Evolutionary conservation across 169 alveolate genomes (phyloP).

Genomic region (Plasmodium vivax): DNA sequence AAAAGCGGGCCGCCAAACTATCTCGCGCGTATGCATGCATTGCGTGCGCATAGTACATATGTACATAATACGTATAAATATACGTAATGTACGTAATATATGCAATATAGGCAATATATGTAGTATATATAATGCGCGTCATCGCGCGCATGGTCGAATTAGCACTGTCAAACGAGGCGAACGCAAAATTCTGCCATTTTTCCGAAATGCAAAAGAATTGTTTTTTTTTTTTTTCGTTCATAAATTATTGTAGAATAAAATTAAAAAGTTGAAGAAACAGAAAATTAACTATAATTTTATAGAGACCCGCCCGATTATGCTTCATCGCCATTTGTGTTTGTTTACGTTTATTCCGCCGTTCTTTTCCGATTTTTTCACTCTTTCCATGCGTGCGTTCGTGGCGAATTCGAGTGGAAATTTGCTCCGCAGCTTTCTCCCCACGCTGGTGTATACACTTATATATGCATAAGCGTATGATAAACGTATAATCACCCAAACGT

Average conservation of each 20-base stretch:
- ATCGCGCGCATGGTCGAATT: background rate
- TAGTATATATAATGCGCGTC: background rate
- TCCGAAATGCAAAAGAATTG: background rate
- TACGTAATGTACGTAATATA: too few relatives aligned
- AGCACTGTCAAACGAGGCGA: background rate
- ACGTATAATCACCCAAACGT: background rate
- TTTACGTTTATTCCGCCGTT: background rate
- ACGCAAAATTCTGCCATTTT: background rate
- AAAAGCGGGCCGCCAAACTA: background rate
- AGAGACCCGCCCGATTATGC: background rate
- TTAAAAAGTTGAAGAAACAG: background rate
- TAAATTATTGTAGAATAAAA: background rate
- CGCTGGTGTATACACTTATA: background rate
- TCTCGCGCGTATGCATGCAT: background rate
- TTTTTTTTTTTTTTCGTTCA: background rate
- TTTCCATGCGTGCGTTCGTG: conserved; percentile 2
- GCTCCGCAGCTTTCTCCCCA: background rate
- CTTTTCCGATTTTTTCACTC: background rate
- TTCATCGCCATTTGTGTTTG: background rate
- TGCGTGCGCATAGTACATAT: background rate
- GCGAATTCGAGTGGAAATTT: background rate
- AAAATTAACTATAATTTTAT: background rate
- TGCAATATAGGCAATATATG: background rate
- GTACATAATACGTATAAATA: too few relatives aligned
- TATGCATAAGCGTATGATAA: background rate